A percentile compares a stretch with the other conserved stretches of the same genome.
phyloP scores from a whole-genome alignment of 2,329 filamentous ascomycete species.

The Colletotrichum phormii region DNA sequence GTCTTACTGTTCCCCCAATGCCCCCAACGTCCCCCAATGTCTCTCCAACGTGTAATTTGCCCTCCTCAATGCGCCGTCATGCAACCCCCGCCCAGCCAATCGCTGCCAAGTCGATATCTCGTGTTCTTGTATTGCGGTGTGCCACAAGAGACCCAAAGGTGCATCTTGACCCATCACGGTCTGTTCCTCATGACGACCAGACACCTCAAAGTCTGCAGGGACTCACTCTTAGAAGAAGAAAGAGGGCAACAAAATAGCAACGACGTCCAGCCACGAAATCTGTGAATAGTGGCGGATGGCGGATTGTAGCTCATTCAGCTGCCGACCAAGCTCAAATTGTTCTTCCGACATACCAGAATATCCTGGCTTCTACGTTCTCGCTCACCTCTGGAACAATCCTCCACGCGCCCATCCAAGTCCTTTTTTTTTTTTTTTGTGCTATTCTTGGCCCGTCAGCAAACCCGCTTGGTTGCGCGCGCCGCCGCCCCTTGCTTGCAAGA shows the following conservation, averaged over 20 bases:
- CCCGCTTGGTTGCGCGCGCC: neutral
- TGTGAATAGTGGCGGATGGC: neutral
- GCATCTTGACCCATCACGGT: neutral
- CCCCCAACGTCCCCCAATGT: neutral
- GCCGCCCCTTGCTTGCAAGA: conserved; percentile 8
- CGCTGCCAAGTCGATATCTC: conserved; percentile 15
- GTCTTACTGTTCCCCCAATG: conserved; percentile 1
- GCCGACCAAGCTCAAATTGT: neutral
- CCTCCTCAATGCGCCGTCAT: conserved; percentile 28
- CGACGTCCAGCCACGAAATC: neutral
- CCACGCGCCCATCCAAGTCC: neutral
- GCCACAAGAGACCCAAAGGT: neutral
- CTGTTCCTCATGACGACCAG: neutral
- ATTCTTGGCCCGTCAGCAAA: conserved; percentile 22
- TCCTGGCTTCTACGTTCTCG: neutral
- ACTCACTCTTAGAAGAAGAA: neutral
- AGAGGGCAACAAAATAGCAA: neutral
- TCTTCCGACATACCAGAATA: neutral
- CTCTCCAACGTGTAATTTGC: conserved; percentile 29
- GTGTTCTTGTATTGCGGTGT: neutral
- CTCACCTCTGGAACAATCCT: neutral
- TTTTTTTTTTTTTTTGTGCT: too few species aligned
- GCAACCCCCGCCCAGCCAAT: conserved; percentile 12
- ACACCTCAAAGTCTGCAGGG: neutral
- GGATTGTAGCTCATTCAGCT: neutral